Evolutionary conservation across 2,329 filamentous ascomycete species (phyloP).

Genomic region (Venturia effusa): DNA sequence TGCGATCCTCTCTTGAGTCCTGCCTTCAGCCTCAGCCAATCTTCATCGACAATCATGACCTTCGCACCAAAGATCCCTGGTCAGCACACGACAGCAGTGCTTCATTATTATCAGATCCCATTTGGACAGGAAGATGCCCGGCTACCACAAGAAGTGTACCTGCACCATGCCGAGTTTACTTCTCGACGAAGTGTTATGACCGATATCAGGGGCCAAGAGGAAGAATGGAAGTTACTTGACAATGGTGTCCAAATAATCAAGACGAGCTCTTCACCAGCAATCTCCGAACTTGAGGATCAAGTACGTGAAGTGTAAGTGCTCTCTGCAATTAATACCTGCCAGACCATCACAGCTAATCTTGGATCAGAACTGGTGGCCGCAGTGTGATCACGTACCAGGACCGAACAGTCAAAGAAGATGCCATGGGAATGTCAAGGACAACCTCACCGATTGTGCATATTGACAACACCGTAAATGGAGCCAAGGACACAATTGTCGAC

Average conservation of each 20-base stretch:
- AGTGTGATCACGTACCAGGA: background rate
- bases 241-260: slow-evolving; percentile 1
- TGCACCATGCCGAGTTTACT: background rate
- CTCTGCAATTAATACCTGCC: background rate
- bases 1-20: too few species aligned
- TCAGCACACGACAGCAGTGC: background rate
- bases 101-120: background rate
- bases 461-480: background rate
- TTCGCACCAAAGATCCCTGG: background rate
- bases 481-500: background rate
- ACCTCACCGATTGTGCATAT: background rate
- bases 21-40: background rate
- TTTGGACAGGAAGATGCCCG: background rate
- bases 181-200: background rate
- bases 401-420: background rate
- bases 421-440: background rate
- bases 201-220: background rate
- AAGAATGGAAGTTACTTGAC: slow-evolving; percentile 1
- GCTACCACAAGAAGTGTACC: background rate
- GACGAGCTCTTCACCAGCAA: background rate
- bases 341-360: background rate
- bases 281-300: background rate
- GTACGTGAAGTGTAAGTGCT: background rate
- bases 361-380: background rate
- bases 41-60: background rate